These are phyloP conservation scores for Chloropicon primus DNA, from an alignment of 139 green algal genomes.

Conservation along the genomic window DNA sequence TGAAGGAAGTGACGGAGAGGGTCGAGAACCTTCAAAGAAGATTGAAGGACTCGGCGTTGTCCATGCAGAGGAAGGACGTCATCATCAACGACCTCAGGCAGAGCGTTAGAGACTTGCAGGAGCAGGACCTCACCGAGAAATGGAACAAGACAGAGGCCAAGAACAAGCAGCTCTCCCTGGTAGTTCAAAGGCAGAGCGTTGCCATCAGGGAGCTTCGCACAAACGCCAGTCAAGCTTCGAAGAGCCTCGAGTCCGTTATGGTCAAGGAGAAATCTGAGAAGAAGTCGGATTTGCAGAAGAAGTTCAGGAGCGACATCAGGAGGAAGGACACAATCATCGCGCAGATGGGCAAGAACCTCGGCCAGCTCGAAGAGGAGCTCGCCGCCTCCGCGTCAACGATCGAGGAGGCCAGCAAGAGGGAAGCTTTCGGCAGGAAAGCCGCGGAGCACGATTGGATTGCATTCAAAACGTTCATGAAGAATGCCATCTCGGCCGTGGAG, in stretches of 20 bases:
- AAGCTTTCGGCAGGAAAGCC: neutral
- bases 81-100: neutral
- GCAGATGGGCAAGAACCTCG: neutral
- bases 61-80: neutral
- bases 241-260: neutral
- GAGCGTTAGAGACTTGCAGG: neutral
- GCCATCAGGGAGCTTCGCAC: neutral
- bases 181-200: neutral
- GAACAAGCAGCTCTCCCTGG: neutral
- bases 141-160: neutral
- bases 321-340: neutral
- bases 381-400: neutral
- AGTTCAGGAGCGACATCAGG: neutral
- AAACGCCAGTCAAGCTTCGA: neutral
- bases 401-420: neutral
- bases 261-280: neutral
- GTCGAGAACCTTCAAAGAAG: neutral
- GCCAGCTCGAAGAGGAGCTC: neutral
- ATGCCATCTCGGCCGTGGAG: neutral
- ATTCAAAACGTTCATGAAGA: neutral
- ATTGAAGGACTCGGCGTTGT: neutral
- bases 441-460: neutral
- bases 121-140: neutral
- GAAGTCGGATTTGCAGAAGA: neutral
- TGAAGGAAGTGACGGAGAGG: neutral